A percentile compares a stretch with the other conserved stretches of the same genome.
phyloP scores from a whole-genome alignment of 495 filamentous ascomycete species.

The Niebla homalea region DNA sequence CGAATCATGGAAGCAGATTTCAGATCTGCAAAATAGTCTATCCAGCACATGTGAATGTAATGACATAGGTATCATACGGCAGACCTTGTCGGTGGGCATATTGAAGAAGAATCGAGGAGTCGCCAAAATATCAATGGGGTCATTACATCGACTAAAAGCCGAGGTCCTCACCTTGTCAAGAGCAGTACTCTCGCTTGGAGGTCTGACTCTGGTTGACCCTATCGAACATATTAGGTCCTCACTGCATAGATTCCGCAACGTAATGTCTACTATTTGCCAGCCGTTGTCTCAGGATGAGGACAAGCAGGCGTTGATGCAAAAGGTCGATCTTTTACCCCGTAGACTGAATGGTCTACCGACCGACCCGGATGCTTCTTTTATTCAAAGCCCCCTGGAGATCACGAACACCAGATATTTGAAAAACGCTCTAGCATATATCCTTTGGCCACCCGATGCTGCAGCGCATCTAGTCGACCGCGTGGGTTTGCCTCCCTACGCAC shows the following conservation, averaged over 20 bases:
- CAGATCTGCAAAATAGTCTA: too few relatives aligned
- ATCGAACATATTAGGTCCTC: background rate
- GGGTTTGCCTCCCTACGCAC: background rate
- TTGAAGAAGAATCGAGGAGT: too few relatives aligned
- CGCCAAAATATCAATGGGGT: too few relatives aligned
- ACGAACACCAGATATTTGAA: background rate
- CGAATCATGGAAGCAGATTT: too few relatives aligned
- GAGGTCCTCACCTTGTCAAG: too few relatives aligned
- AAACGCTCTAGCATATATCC: conserved; percentile 2
- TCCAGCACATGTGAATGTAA: too few relatives aligned
- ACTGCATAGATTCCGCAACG: background rate
- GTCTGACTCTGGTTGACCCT: background rate
- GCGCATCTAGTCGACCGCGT: background rate
- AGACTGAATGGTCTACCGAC: background rate
- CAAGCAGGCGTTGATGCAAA: conserved; percentile 4
- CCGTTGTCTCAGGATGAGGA: background rate
- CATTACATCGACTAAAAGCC: too few relatives aligned
- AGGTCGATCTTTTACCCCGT: background rate
- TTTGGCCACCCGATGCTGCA: conserved; percentile 13
- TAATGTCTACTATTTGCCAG: background rate
- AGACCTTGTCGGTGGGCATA: too few relatives aligned
- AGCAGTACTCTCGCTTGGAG: background rate
- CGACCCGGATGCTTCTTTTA: background rate
- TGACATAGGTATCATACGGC: too few relatives aligned
- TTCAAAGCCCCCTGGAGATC: background rate